A percentile compares a stretch with the other conserved stretches of the same genome.
phyloP scores from a whole-genome alignment of 1,284 basidiomycete species.

The Phellopilus nigrolimitatus region DNA sequence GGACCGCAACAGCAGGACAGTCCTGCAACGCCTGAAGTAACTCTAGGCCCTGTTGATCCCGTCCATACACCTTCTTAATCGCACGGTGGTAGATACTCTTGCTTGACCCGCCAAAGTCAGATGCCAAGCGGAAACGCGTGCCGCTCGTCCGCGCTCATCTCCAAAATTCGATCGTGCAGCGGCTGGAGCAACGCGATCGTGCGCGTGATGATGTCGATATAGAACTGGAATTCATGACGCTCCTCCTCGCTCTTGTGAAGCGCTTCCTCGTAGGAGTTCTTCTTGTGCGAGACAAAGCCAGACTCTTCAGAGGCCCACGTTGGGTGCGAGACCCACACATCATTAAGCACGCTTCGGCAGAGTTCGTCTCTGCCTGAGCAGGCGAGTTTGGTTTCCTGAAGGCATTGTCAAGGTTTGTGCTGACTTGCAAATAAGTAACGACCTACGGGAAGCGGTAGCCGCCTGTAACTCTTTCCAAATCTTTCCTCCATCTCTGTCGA shows the following conservation, averaged over 20 bases:
- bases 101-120: conserved; percentile 86
- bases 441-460: conserved; percentile 81
- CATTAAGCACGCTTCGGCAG: conserved; percentile 95
- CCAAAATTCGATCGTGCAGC: conserved; percentile 79
- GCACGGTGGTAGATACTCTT: conserved; percentile 91
- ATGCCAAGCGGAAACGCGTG: conserved; percentile 78
- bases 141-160: conserved; percentile 89
- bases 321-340: conserved; percentile 95
- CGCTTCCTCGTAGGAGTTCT: conserved; percentile 95
- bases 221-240: conserved; percentile 96
- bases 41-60: conserved; percentile 73
- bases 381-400: conserved; percentile 81
- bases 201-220: conserved; percentile 87
- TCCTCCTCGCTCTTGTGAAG: conserved; percentile 98
- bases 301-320: conserved; percentile 97
- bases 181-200: conserved; percentile 94
- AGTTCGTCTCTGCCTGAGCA: conserved; percentile 95
- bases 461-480: conserved; percentile 87
- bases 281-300: conserved; percentile 93
- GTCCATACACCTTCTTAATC: conserved; percentile 93
- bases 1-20: conserved; percentile 84
- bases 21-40: conserved; percentile 92
- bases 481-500: conserved; percentile 63
- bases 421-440: conserved; percentile 13
- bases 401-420: conserved; percentile 13